Conservation (phyloP, 2,329 filamentous ascomycete genomes). For the Phialophora expanda region DNA sequence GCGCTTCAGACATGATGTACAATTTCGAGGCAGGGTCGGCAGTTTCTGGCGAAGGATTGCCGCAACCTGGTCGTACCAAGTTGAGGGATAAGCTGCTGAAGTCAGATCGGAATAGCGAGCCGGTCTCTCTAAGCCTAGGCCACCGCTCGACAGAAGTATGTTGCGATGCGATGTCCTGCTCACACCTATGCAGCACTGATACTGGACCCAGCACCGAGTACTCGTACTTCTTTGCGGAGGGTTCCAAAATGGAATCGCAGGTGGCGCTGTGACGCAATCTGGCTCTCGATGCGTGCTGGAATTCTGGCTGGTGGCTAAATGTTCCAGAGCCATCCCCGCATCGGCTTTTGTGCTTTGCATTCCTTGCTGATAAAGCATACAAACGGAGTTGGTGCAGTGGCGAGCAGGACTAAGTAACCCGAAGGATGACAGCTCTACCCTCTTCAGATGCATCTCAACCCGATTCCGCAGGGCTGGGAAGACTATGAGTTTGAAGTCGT, state of each 20-base stretch:
- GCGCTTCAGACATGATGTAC: neutral
- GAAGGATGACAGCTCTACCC: neutral
- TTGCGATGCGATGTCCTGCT: neutral
- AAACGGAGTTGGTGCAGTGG: neutral
- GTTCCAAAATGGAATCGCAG: neutral
- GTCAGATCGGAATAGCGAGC: neutral
- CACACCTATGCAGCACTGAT: neutral
- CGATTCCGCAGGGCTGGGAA: neutral
- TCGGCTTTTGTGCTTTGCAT: neutral
- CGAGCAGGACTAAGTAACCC: neutral
- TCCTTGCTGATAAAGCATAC: neutral
- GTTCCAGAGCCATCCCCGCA: neutral
- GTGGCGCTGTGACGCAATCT: neutral
- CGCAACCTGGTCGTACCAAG: neutral
- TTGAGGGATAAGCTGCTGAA: neutral
- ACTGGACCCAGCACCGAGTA: neutral
- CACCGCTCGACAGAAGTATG: neutral
- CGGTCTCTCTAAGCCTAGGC: neutral
- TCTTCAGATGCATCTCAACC: neutral
- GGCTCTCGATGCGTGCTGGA: neutral
- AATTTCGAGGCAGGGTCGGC: neutral
- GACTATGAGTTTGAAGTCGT: constrained; percentile 11
- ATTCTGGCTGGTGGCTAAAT: neutral
- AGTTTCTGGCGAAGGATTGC: neutral
- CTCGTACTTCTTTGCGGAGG: neutral